A percentile compares a stretch with the other conserved stretches of the same genome.
phyloP scores from a whole-genome alignment of 306 rosid genomes.

The Quercus mongolica region DNA sequence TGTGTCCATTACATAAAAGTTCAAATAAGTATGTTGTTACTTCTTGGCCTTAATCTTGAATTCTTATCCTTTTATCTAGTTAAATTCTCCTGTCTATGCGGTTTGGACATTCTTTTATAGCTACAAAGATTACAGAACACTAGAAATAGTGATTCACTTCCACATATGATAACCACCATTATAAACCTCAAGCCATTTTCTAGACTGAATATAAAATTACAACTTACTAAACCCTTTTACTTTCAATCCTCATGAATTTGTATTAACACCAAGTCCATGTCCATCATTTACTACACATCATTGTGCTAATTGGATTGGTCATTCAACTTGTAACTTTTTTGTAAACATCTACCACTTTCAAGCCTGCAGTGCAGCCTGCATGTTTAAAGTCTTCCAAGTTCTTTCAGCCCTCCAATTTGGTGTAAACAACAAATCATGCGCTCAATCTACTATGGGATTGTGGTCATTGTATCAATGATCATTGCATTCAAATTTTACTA shows the following conservation, averaged over 20 bases:
- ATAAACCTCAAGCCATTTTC: neutral
- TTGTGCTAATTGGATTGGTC: neutral
- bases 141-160: neutral
- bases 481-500: neutral
- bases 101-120: neutral
- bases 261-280: neutral
- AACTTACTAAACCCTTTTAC: neutral
- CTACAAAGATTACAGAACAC: neutral
- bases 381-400: neutral
- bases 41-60: neutral
- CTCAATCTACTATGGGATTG: slow-evolving; percentile 1
- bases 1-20: too few species aligned
- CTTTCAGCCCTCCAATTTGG: neutral
- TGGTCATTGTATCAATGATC: neutral
- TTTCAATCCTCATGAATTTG: neutral
- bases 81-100: neutral
- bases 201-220: neutral
- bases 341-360: neutral
- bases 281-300: neutral
- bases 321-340: neutral
- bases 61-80: neutral
- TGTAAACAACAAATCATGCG: neutral
- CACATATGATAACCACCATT: neutral
- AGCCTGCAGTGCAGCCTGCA: neutral
- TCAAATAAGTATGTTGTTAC: too few species aligned